phyloP scores from a whole-genome alignment of 441 rosid genomes.

The Francoa sonchifolia region DNA sequence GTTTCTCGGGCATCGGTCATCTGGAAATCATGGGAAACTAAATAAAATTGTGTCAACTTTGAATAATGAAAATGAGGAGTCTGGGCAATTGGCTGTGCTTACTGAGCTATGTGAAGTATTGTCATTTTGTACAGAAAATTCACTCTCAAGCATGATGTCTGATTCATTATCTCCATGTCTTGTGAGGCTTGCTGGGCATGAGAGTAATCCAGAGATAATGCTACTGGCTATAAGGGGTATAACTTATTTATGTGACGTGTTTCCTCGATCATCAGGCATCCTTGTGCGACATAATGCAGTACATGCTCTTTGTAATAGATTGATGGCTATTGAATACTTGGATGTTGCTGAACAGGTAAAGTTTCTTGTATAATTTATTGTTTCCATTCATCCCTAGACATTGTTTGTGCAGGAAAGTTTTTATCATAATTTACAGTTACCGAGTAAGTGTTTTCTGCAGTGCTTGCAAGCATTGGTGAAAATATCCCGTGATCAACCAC shows the following conservation, averaged over 20 bases:
- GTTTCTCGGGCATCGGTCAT: conserved; percentile 52
- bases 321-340: conserved; percentile 68
- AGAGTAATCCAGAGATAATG: conserved; percentile 59
- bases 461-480: conserved; percentile 98
- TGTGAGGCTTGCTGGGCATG: conserved; percentile 57
- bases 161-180: conserved; percentile 69
- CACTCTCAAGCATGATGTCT: conserved; percentile 56
- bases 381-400: not conserved
- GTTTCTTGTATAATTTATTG: not conserved
- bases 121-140: conserved; percentile 79
- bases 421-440: conserved; percentile 1
- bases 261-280: conserved; percentile 60
- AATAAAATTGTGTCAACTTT: conserved; percentile 41
- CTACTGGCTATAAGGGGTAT: conserved; percentile 76
- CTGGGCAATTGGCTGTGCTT: conserved; percentile 48
- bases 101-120: conserved; percentile 86
- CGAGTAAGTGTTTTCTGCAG: conserved; percentile 29
- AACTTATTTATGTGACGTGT: conserved; percentile 87
- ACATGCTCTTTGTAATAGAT: conserved; percentile 74
- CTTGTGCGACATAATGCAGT: conserved; percentile 74
- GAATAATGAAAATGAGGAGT: conserved; percentile 48
- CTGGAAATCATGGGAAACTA: conserved; percentile 58
- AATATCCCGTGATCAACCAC: conserved; percentile 85
- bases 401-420: not conserved
- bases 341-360: conserved; percentile 97